Percentiles rank a stretch among this genome's conserved stretches.
Evolutionary conservation across 345 rosid species (phyloP).

Genomic region (Barbarea vulgaris): DNA sequence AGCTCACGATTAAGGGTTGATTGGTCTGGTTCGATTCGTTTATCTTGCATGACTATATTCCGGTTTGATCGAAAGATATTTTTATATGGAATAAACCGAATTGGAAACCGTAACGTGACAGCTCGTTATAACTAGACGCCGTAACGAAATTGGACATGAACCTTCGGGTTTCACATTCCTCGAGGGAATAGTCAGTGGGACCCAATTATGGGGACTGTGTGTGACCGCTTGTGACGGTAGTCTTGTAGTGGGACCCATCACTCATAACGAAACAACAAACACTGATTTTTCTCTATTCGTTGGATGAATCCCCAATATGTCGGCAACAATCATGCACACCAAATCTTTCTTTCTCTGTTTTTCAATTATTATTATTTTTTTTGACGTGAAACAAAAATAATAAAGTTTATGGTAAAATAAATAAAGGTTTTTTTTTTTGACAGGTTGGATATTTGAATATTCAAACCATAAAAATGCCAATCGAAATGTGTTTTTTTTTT

Average conservation of each 20-base stretch:
- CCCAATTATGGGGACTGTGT: conserved; percentile 25
- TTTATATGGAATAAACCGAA: neutral
- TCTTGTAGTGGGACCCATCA: conserved; percentile 13
- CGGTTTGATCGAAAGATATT: conserved; percentile 7
- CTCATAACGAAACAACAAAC: conserved; percentile 17
- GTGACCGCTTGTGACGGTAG: conserved; percentile 34
- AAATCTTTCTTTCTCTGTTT: conserved; percentile 5
- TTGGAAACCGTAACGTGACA: conserved; percentile 2
- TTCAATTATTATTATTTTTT: neutral
- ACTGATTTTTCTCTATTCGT: conserved; percentile 19
- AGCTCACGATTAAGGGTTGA: conserved; percentile 12
- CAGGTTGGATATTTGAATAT: neutral
- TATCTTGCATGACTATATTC: neutral
- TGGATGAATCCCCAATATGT: conserved; percentile 36
- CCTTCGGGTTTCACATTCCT: conserved; percentile 22
- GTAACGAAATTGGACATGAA: conserved; percentile 26
- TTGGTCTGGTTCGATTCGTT: conserved; percentile 18
- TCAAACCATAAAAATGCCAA: neutral
- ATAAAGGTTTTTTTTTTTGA: neutral
- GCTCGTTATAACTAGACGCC: conserved; percentile 12
- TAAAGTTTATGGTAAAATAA: neutral
- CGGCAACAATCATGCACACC: conserved; percentile 42
- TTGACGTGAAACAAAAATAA: neutral
- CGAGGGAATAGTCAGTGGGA: conserved; percentile 31
- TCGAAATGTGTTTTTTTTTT: neutral